A percentile compares a stretch with the other conserved stretches of the same genome.
Evolutionary conservation across 176 grass and related monocot genomes (phyloP).

Genomic region (Carex pumila): DNA sequence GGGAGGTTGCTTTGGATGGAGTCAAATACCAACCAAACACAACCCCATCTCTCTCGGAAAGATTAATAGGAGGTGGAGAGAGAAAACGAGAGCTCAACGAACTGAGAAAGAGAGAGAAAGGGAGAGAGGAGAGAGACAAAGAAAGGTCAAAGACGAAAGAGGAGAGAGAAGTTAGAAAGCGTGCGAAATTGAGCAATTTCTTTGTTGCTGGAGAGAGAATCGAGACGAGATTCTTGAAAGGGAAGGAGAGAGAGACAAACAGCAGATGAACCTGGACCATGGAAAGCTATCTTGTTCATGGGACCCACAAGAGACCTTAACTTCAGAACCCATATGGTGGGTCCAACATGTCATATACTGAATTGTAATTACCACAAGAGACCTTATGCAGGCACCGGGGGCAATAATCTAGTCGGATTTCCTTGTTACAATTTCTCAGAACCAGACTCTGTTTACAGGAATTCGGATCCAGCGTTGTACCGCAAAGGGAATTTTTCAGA

Average conservation of each 20-base stretch:
- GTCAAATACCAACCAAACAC: constrained; percentile 44
- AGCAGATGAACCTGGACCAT: background rate
- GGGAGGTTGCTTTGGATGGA: constrained; percentile 31
- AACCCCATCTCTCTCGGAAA: constrained; percentile 19
- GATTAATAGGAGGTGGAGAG: background rate
- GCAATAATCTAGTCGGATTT: background rate
- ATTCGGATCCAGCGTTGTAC: no score
- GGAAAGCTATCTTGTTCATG: background rate
- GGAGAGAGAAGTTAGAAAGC: background rate
- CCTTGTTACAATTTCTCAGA: background rate
- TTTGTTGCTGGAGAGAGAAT: background rate
- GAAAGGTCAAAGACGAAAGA: constrained; percentile 33
- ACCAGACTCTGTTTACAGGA: background rate
- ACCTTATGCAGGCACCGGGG: background rate
- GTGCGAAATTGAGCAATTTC: constrained; percentile 4
- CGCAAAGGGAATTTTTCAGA: no score
- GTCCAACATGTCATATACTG: background rate
- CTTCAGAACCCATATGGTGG: background rate
- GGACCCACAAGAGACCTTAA: background rate
- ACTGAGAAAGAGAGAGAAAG: background rate
- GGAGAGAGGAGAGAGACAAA: background rate
- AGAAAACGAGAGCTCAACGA: constrained; percentile 40
- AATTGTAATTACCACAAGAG: background rate
- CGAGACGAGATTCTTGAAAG: constrained; percentile 8
- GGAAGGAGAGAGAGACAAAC: background rate